These are phyloP conservation scores for Penicillium sp. DNA, from an alignment of 2,329 filamentous ascomycete genomes.

Conservation along the genomic window DNA sequence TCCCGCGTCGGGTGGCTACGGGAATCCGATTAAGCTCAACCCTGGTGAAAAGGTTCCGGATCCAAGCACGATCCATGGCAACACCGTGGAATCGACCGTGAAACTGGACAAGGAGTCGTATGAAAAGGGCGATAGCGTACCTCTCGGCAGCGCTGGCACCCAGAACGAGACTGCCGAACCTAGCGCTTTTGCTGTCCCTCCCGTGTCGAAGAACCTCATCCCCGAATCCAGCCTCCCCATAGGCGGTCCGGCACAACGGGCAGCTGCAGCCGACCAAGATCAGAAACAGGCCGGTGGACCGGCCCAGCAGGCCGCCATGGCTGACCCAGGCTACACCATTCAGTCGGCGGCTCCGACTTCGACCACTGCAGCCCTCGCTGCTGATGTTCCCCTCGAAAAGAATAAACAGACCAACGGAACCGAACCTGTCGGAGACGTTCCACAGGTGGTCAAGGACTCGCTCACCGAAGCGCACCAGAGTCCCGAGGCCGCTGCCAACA, in stretches of 20 bases:
- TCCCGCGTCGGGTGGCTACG: conserved; percentile 52
- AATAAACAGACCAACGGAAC: conserved; percentile 20
- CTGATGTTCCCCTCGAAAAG: conserved; percentile 41
- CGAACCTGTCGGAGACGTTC: conserved; percentile 32
- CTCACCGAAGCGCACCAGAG: conserved; percentile 49
- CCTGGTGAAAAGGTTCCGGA: conserved; percentile 78
- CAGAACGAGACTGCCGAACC: conserved; percentile 35
- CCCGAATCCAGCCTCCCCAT: conserved; percentile 79
- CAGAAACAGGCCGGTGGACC: conserved; percentile 11
- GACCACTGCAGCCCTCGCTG: conserved; percentile 44
- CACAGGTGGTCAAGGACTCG: conserved; percentile 43
- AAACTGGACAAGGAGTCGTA: conserved; percentile 77
- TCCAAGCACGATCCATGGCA: conserved; percentile 55
- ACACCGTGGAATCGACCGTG: conserved; percentile 62
- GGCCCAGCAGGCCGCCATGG: conserved; percentile 23
- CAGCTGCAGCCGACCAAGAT: conserved; percentile 15
- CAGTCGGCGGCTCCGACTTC: conserved; percentile 47
- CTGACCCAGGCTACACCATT: conserved; percentile 50
- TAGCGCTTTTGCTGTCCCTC: conserved; percentile 48
- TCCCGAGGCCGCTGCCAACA: conserved; percentile 66
- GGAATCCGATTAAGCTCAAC: conserved; percentile 73
- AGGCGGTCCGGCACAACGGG: conserved; percentile 38
- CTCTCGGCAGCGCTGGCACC: conserved; percentile 42
- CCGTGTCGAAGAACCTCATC: conserved; percentile 59
- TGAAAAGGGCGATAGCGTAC: conserved; percentile 60